Base-by-base conservation (phyloP, 345 rosid genomes). In the Isatis tinctoria region DNA sequence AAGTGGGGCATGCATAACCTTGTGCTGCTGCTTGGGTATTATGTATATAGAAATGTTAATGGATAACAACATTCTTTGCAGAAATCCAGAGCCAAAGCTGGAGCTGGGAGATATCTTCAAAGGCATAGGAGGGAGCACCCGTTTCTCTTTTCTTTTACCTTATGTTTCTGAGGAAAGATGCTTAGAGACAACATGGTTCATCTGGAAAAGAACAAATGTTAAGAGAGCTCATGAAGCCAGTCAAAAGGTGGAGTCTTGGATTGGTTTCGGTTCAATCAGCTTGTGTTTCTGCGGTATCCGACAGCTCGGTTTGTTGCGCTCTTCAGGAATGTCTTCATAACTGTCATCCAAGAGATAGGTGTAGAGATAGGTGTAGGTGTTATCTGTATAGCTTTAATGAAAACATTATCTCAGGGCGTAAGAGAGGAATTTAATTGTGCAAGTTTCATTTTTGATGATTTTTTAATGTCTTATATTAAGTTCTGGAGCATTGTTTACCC, bases 1-100 rank as follows among this genome's bases (percentile, higher is more conserved):
- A n/a, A 36, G 59, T 35, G 27, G 48, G n/a, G 28, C 11, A 43
- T n/a, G 28, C 11, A 43, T n/a, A 39, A 59, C 14, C 57, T 37
- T 22, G 40, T 67, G 51, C 26, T 40, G 52, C 54, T 39, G 53
- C 16, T 52, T 67, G 62, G 62, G 6, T 51, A 36, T 8, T 44
- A 44, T 51, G 8, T 73, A 10, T 32, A 28, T 45, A 39, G 60
- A n/a, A n/a, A n/a, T 32, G 65, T 56, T 67, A 75, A 51, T 60
- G 63, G 9, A 47, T 27, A 60, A 5, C 6, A 58, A 14, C 68
- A 51, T 75, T 68, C 74, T 60, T 68, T 68, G 79, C 79, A 61
- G 79, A 74, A 35, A 27, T 17, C 43, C 33, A 66, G 60, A 58
- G 43, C 32, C 72, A 74, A 74, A 57, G 41, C 60, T 74, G 45